Percentiles rank a stretch among this genome's conserved stretches.
Conservation (phyloP, 306 rosid genomes). For the Comarum palustre region DNA sequence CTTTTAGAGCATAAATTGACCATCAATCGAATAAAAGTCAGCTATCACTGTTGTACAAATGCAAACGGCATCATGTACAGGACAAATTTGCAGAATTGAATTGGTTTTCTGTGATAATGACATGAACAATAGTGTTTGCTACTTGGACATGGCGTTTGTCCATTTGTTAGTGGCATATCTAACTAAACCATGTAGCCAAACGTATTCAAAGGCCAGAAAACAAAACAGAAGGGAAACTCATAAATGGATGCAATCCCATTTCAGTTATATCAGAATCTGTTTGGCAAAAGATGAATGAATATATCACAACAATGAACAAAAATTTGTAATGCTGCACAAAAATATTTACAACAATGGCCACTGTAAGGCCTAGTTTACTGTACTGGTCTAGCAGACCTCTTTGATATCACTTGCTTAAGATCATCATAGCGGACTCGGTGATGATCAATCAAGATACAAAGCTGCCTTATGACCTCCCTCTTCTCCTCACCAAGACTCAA, state of each 20-base stretch:
- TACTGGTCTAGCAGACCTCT: slow-evolving; percentile 15
- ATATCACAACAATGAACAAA: background rate
- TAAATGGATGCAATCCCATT: background rate
- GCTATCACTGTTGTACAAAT: background rate
- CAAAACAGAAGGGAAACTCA: background rate
- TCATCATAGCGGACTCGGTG: slow-evolving; percentile 49
- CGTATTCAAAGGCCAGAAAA: background rate
- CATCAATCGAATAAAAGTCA: background rate
- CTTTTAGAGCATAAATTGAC: background rate
- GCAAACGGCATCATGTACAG: background rate
- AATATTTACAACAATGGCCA: background rate
- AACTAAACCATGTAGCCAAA: background rate
- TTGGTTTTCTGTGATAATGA: background rate
- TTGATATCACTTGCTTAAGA: slow-evolving; percentile 40
- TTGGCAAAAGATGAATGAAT: background rate
- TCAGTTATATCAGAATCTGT: background rate
- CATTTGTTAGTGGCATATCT: background rate
- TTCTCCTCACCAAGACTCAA: slow-evolving; percentile 57
- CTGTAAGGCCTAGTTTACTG: slow-evolving; percentile 6
- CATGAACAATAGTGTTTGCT: background rate
- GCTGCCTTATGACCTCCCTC: slow-evolving; percentile 75
- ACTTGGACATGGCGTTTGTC: background rate
- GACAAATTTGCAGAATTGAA: background rate
- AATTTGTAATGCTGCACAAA: slow-evolving; percentile 6
- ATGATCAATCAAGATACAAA: slow-evolving; percentile 60